These are phyloP conservation scores for Citrus unshiu DNA, from an alignment of 345 rosid genomes.

Conservation along the genomic window DNA sequence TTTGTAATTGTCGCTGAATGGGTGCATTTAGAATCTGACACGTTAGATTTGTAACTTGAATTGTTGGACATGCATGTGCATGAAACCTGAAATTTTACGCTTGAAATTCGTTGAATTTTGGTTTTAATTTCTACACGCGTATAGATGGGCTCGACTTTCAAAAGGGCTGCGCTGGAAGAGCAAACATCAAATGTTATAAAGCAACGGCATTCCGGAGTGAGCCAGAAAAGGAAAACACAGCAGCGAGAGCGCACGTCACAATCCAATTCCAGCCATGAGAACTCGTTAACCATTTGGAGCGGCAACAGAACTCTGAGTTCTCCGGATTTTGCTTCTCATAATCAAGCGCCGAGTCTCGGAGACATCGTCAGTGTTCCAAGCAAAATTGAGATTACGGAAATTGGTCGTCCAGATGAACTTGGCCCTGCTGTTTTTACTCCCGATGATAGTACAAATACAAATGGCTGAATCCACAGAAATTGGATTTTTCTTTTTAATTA, in stretches of 20 bases:
- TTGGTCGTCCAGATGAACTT: neutral
- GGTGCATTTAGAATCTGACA: neutral
- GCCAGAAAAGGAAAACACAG: slow-evolving; percentile 25
- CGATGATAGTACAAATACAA: neutral
- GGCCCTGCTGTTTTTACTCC: neutral
- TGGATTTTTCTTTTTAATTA: neutral
- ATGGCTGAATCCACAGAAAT: neutral
- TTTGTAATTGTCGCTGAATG: too few species aligned
- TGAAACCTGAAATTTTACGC: too few species aligned
- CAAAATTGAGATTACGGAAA: neutral
- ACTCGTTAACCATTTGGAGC: neutral
- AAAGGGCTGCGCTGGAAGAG: slow-evolving; percentile 27
- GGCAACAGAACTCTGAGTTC: slow-evolving; percentile 2
- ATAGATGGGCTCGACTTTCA: slow-evolving; percentile 50
- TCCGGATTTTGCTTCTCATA: slow-evolving; percentile 8
- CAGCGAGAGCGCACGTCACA: neutral
- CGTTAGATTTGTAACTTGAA: too few species aligned
- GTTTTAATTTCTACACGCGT: too few species aligned
- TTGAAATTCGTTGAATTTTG: too few species aligned
- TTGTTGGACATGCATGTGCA: too few species aligned
- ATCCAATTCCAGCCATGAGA: neutral
- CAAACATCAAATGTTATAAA: slow-evolving; percentile 25
- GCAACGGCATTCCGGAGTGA: slow-evolving; percentile 33
- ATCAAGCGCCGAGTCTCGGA: slow-evolving; percentile 11
- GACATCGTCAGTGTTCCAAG: neutral